Base-by-base conservation (phyloP, 495 filamentous ascomycete genomes). In the Echria macrotheca region DNA sequence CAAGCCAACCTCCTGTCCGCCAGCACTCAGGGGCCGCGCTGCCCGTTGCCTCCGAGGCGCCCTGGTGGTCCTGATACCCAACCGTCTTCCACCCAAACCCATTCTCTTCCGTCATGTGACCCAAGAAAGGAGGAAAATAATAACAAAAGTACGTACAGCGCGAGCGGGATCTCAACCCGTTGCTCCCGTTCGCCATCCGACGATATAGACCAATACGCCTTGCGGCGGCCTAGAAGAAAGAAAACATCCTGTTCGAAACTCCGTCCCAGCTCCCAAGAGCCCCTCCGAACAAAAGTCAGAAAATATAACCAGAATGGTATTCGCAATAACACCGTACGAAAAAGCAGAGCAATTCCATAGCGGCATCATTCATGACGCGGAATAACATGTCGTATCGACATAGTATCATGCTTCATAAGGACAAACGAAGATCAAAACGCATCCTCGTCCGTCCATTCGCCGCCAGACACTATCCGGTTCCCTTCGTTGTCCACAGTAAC, bases 371-470 rank as follows among this genome's bases (percentile, higher is more conserved):
- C 44, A 19, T 26, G 18, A 35, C 22, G 25, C 44, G 52, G 47
- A 37, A 41, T 12, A 23, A 49, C 49, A 38, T 50, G 39, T 47
- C 49, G 43, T 47, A 12, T 39, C 38, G 49, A 39, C 54, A 39
- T 50, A 45, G 39, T 33, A 37, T 47, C 49, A 48, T 36, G 32
- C n/a, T 26, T 35, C 42, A 33, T 22, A 45, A 49, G 25, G 31
- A 56, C 55, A 2, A 17, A 10, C 26, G 7, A 28, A 14, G 31
- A 15, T 64, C 56, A 79, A 49, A 70, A 76, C 11, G 64, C 71
- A 54, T 78, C 75, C 51, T 76, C 74, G 49, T 80, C 76, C 9
- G 74, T 78, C 76, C 75, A 78, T 53, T 80, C 76, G 52, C 74
- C 76, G 9, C 71, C 73, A 14, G 71, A 75, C 11, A 72, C 56